phyloP scores from a whole-genome alignment of 371 early-diverging fungal genomes.

The Rhizopus microsporus region DNA sequence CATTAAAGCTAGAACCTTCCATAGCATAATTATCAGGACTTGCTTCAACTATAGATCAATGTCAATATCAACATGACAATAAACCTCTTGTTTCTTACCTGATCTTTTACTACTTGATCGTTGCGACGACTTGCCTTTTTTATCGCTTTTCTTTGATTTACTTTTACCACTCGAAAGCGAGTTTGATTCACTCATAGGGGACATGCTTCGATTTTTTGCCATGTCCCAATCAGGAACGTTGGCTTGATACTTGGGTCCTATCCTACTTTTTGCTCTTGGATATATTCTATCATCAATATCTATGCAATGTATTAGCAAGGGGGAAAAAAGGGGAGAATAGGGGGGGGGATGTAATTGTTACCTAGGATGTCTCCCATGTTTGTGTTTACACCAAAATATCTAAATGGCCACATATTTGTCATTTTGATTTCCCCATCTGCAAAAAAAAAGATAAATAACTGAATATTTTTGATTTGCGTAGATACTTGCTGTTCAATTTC shows the following conservation, averaged over 20 bases:
- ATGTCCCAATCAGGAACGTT: slow-evolving; percentile 56
- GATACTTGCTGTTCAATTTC: slow-evolving; percentile 9
- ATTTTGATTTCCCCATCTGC: slow-evolving; percentile 31
- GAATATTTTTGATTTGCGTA: neutral
- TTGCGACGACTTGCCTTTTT: neutral
- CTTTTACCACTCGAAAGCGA: slow-evolving; percentile 5
- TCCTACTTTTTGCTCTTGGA: slow-evolving; percentile 78
- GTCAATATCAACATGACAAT: no score
- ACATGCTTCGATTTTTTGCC: neutral
- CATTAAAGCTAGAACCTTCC: neutral
- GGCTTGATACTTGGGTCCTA: slow-evolving; percentile 81
- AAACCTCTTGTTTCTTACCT: neutral
- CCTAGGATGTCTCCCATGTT: slow-evolving; percentile 69
- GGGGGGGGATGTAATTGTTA: slow-evolving; percentile 19
- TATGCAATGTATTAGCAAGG: slow-evolving; percentile 11
- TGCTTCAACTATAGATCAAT: slow-evolving; percentile 1
- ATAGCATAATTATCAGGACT: slow-evolving; percentile 3
- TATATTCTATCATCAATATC: slow-evolving; percentile 78
- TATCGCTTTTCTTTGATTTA: slow-evolving; percentile 5
- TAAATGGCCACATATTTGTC: slow-evolving; percentile 81
- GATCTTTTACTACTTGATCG: slow-evolving; percentile 1
- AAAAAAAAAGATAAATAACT: neutral
- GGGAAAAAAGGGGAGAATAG: neutral
- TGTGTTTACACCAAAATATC: slow-evolving; percentile 84
- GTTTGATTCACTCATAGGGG: slow-evolving; percentile 10